Base-by-base conservation (phyloP, 2,329 filamentous ascomycete genomes). In the Diaporthe destruens region DNA sequence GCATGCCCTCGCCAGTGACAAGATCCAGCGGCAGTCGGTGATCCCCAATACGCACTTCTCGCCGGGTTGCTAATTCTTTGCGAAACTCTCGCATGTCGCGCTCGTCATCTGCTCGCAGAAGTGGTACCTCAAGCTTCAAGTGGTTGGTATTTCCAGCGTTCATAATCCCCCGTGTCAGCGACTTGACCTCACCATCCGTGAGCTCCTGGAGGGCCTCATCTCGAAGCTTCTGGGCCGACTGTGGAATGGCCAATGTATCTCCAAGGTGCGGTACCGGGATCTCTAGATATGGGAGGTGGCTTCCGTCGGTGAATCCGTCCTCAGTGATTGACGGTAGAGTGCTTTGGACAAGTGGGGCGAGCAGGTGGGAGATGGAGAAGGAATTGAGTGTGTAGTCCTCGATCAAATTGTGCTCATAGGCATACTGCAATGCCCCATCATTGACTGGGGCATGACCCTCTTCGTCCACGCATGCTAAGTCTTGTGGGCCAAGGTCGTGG, bases 1-100 rank as follows among this genome's bases (percentile, higher is more conserved):
- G 74, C 20, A 80, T 71, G 3, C 77, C 78, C 71, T 80, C 78
- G 6, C 76, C 32, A 34, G 77, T 74, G 8, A 67, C 73, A 3
- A 78, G 77, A 12, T 79, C 72, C 9, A 78, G 69, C 11, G 78
- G 78, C 11, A 80, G 74, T 16, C 74, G 65, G 56, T 78, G 77
- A 8, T 77, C 71, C 20, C 68, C 61, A 49, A 72, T 44, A 36
- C 55, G 42, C n/a, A 71, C 67, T n/a, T 74, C 66, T 49, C 47
- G 63, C 6, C 77, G 75, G 1, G 39, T 47, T 51, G 53, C 49
- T 0, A 79, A 49, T n/a, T 71, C 68, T 6, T 69, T 72, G 16
- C 63, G 23, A 9, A 77, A 72, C 6, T 70, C 67, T 29, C 71
- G 75, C 59, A 77, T 75, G 54, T 79, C 77, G 14, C 57, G 53